Evolutionary conservation across 1,139 yeast species (phyloP), one percentile per base, ranked within the genome.

Genomic region (Nakaseomyces bracarensis): DNA sequence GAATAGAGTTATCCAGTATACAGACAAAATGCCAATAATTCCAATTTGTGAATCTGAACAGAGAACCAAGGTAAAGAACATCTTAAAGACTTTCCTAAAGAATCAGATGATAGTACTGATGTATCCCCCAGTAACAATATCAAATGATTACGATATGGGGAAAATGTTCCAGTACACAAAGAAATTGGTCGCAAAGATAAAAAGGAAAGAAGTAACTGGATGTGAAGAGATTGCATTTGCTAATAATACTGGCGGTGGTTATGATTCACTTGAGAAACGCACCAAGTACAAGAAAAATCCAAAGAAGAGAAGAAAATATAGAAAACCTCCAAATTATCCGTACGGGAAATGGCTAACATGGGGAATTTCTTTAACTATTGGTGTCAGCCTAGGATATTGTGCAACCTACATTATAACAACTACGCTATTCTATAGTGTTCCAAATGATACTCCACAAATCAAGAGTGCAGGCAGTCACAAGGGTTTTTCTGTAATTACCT

Each of bases 381-480:
- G 63, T 9, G 53, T 57, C n/a, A 60, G 63, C 7, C 48, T 57
- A 13, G 61, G 61, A 1, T 57, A 50, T 42, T 54, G 49, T 39
- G 46, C 49, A 33, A 47, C 54, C 10, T 45, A 47, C 23, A 43
- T 48, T 35, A 43, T 50, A 16, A 46, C 55, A 9, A 49, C 49
- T 13, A 39, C 50, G 1, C n/a, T 33, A 8, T 21, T 33, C 10
- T 33, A 33, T 13, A 26, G 36, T 10, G 22, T n/a, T 4, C 13
- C 34, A 18, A 30, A 30, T 21, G 34, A 30, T 27, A 14, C 30
- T 7, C 10, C 27, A 25, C 27, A 25, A 8, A 8, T 27, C 18
- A 27, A 27, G 10, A 14, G 10, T 14, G 30, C 18, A 27, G 30
- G 11, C 2, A 11, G 18, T 1, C 30, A 27, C 14, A 27, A 27